These are phyloP conservation scores for Chaetomium sp. DNA, from an alignment of 2,329 filamentous ascomycete genomes.

Conservation along the genomic window DNA sequence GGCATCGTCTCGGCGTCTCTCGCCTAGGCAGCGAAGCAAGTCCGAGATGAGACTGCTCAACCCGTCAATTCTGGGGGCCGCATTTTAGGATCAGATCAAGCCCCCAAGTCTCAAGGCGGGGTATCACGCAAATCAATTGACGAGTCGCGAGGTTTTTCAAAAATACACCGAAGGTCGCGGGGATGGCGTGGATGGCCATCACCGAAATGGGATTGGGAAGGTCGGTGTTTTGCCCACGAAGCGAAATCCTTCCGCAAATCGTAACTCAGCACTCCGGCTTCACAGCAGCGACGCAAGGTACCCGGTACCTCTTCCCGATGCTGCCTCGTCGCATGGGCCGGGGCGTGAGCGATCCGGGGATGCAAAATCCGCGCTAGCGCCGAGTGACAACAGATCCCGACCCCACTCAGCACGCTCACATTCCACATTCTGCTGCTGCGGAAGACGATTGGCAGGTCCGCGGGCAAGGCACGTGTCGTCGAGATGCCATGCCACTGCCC, in stretches of 20 bases:
- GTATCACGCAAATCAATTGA: no score
- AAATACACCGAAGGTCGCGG: no score
- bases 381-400: constrained; percentile 7
- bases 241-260: not conserved
- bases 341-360: constrained; percentile 7
- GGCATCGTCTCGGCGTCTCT: no score
- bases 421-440: not conserved
- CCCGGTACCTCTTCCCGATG: constrained; percentile 1
- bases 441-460: constrained; percentile 1
- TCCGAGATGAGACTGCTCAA: no score
- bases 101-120: no score
- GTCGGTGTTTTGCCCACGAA: not conserved
- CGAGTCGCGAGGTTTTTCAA: no score
- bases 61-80: no score
- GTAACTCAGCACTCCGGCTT: not conserved
- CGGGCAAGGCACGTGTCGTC: constrained; percentile 8
- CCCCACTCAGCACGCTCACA: constrained; percentile 7
- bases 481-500: not conserved
- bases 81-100: no score
- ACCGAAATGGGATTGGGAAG: constrained; percentile 1
- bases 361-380: constrained; percentile 8
- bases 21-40: no score
- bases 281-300: not conserved
- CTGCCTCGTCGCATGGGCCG: not conserved
- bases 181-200: not conserved